A percentile compares a stretch with the other conserved stretches of the same genome.
These are phyloP conservation scores for Rosa lucieae DNA, from an alignment of 306 rosid species.

Conservation along the genomic window DNA sequence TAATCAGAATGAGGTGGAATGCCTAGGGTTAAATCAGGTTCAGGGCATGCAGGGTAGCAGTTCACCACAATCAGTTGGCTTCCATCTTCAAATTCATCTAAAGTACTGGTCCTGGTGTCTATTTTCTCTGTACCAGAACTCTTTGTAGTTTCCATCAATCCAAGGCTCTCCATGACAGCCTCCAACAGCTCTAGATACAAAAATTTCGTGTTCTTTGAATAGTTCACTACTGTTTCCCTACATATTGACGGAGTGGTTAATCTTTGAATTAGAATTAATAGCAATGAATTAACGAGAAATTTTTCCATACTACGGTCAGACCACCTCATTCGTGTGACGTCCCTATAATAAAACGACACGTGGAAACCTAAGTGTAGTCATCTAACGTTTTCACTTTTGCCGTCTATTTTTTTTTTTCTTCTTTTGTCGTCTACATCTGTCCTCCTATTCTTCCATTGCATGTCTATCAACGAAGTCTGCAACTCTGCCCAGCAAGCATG, in stretches of 20 bases:
- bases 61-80: constrained; percentile 31
- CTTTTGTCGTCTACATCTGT: too few relatives aligned
- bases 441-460: too few relatives aligned
- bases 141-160: constrained; percentile 6
- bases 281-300: neutral
- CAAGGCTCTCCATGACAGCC: constrained; percentile 31
- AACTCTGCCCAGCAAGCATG: too few relatives aligned
- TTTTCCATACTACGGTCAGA: too few relatives aligned
- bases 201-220: constrained; percentile 8
- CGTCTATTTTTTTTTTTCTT: too few relatives aligned
- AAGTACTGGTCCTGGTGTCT: neutral
- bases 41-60: constrained; percentile 39
- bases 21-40: constrained; percentile 37
- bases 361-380: too few relatives aligned
- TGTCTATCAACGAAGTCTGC: too few relatives aligned
- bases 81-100: constrained; percentile 25
- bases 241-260: neutral
- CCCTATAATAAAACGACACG: too few relatives aligned
- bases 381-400: too few relatives aligned
- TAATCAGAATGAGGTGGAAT: constrained; percentile 35
- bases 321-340: too few relatives aligned
- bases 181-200: constrained; percentile 27
- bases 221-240: constrained; percentile 17
- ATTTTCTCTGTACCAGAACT: neutral
- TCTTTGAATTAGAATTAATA: neutral